Evolutionary conservation across 2,329 filamentous ascomycete genomes (phyloP).

Genomic region (Chrysosporium queenslandicum): DNA sequence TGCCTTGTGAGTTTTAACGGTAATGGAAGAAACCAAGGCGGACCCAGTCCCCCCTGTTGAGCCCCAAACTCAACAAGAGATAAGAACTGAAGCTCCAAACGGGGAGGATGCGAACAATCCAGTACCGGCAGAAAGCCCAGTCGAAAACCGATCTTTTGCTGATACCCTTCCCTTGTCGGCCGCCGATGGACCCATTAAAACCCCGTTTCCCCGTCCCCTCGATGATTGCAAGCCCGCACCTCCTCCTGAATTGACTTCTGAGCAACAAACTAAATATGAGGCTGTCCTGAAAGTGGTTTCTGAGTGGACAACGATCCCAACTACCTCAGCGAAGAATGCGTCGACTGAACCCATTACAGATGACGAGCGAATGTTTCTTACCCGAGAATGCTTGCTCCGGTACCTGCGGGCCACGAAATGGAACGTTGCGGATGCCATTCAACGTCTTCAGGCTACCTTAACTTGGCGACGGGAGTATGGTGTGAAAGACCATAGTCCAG

Average conservation of each 20-base stretch:
- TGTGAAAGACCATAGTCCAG: slow-evolving; percentile 59
- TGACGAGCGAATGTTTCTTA: slow-evolving; percentile 78
- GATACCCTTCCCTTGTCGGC: slow-evolving; percentile 31
- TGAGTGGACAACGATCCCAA: slow-evolving; percentile 60
- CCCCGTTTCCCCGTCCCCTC: slow-evolving; percentile 50
- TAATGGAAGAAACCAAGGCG: slow-evolving; percentile 2
- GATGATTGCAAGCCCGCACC: slow-evolving; percentile 49
- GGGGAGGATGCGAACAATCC: background rate
- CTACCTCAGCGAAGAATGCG: slow-evolving; percentile 50
- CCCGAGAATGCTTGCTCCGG: slow-evolving; percentile 79
- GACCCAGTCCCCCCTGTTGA: background rate
- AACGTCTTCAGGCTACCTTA: slow-evolving; percentile 70
- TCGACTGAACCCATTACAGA: slow-evolving; percentile 59
- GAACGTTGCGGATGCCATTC: slow-evolving; percentile 62
- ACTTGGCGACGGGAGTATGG: slow-evolving; percentile 88
- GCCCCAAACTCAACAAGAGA: background rate
- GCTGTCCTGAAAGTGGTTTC: slow-evolving; percentile 60
- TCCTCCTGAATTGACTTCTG: slow-evolving; percentile 54
- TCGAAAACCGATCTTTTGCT: background rate
- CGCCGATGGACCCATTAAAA: slow-evolving; percentile 39
- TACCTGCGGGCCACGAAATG: slow-evolving; percentile 94
- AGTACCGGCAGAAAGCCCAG: background rate
- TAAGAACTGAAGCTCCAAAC: background rate
- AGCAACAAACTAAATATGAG: slow-evolving; percentile 75
- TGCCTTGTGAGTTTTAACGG: background rate